Conservation (phyloP, 176 grass and related monocot species). For the Olyra latifolia region DNA sequence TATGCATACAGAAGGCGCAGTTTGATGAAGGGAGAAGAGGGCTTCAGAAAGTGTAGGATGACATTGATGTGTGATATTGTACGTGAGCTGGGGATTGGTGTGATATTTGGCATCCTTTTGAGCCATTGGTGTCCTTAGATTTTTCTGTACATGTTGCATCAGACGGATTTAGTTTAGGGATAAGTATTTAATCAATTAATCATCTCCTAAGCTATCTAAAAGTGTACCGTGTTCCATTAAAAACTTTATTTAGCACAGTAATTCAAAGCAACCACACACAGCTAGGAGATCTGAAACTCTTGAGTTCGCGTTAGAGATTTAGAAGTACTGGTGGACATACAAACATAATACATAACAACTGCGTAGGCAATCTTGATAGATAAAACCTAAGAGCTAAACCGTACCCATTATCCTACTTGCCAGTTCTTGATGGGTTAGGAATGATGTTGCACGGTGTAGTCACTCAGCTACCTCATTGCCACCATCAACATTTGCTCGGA, state of each 20-base stretch:
- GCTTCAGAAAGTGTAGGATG: slow-evolving; percentile 33
- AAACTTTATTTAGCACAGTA: slow-evolving; percentile 4
- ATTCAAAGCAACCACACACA: not conserved
- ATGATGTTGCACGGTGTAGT: not conserved
- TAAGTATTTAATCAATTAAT: slow-evolving; percentile 23
- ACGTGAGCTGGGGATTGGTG: slow-evolving; percentile 43
- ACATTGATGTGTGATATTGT: slow-evolving; percentile 36
- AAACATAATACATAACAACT: slow-evolving; percentile 7
- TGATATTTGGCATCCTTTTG: slow-evolving; percentile 39
- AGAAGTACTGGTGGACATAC: not conserved
- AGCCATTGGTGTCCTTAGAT: not conserved
- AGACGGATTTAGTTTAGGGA: slow-evolving; percentile 15
- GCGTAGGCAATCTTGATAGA: not conserved
- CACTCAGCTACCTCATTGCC: slow-evolving; percentile 35
- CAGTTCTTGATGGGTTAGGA: slow-evolving; percentile 19
- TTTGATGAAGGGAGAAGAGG: slow-evolving; percentile 38
- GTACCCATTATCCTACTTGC: slow-evolving; percentile 3
- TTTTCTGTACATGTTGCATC: slow-evolving; percentile 34
- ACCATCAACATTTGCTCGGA: slow-evolving; percentile 49
- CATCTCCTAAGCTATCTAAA: not conserved
- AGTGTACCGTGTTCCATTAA: slow-evolving; percentile 2
- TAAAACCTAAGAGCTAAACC: slow-evolving; percentile 29
- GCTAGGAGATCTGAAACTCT: not conserved
- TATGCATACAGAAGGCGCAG: slow-evolving; percentile 11
- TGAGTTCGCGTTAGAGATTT: not conserved